Percentiles rank a stretch among this genome's conserved stretches.
Evolutionary conservation across 78 protist species (phyloP).

Genomic region (Dictyostelium intermedium): DNA sequence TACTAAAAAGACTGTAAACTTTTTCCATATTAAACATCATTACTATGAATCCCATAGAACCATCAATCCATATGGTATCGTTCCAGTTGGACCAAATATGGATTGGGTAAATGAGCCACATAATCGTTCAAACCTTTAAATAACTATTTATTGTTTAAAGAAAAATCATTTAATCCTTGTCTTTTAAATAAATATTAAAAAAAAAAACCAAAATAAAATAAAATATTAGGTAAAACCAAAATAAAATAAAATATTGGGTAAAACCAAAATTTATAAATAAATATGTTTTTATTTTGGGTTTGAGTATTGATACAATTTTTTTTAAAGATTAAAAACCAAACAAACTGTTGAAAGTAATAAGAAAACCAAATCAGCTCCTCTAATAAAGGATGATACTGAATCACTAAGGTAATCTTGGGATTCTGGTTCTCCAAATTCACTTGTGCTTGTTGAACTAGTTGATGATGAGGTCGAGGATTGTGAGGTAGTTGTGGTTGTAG

Average conservation of each 20-base stretch:
- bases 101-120: not conserved
- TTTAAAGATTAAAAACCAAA: too few species aligned
- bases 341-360: too few species aligned
- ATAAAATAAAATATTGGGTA: too few species aligned
- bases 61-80: slow-evolving; percentile 89
- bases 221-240: too few species aligned
- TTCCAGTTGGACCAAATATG: slow-evolving; percentile 80
- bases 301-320: too few species aligned
- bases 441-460: not conserved
- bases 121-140: not conserved
- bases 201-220: too few species aligned
- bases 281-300: too few species aligned
- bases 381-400: not conserved
- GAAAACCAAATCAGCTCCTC: not conserved
- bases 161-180: too few species aligned
- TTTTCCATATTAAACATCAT: slow-evolving; percentile 88
- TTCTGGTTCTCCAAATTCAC: not conserved
- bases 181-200: too few species aligned
- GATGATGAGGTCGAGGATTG: not conserved
- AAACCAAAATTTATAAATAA: too few species aligned
- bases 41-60: slow-evolving; percentile 82
- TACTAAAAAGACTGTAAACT: slow-evolving; percentile 56
- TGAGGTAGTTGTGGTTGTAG: not conserved
- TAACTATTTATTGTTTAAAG: not conserved
- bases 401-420: not conserved